Conservation (phyloP, 2,329 filamentous ascomycete genomes). For the Colletotrichum sidae region DNA sequence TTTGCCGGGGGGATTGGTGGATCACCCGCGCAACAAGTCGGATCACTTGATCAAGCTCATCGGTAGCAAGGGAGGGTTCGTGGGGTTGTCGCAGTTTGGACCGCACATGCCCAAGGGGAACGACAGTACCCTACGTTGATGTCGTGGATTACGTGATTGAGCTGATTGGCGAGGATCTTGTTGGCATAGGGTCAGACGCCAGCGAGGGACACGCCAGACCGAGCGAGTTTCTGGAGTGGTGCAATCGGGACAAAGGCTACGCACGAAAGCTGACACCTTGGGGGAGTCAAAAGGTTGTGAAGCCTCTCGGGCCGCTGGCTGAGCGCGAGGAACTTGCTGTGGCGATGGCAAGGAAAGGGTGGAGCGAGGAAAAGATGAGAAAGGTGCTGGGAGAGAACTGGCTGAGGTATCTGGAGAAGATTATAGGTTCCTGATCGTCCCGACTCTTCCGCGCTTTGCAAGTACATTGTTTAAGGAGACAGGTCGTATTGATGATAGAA, state of each 20-base stretch:
- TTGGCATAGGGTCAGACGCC: conserved; percentile 51
- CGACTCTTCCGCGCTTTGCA: too few relatives aligned
- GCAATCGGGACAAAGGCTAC: conserved; percentile 55
- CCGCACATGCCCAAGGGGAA: conserved; percentile 54
- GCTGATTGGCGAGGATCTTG: conserved; percentile 50
- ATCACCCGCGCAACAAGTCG: conserved; percentile 52
- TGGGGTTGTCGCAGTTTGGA: conserved; percentile 53
- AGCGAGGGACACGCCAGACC: conserved; percentile 53
- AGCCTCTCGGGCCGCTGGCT: conserved; percentile 50
- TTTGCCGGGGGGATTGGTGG: conserved; percentile 47
- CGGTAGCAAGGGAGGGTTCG: conserved; percentile 50
- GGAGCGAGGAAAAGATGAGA: conserved; percentile 50
- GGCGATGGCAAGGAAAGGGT: conserved; percentile 52
- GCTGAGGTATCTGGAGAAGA: conserved; percentile 51
- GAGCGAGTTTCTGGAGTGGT: conserved; percentile 54
- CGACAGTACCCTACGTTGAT: conserved; percentile 53
- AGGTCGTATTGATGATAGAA: too few relatives aligned
- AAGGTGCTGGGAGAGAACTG: conserved; percentile 54
- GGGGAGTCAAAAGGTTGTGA: conserved; percentile 54
- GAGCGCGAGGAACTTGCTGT: conserved; percentile 43
- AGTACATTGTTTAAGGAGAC: too few relatives aligned
- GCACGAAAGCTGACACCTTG: conserved; percentile 51
- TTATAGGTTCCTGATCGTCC: conserved; percentile 25
- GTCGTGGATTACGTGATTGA: conserved; percentile 52
- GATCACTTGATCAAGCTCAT: conserved; percentile 50